phyloP scores from a whole-genome alignment of 2,329 filamentous ascomycete genomes.

The Fusarium pseudoanthophilum region DNA sequence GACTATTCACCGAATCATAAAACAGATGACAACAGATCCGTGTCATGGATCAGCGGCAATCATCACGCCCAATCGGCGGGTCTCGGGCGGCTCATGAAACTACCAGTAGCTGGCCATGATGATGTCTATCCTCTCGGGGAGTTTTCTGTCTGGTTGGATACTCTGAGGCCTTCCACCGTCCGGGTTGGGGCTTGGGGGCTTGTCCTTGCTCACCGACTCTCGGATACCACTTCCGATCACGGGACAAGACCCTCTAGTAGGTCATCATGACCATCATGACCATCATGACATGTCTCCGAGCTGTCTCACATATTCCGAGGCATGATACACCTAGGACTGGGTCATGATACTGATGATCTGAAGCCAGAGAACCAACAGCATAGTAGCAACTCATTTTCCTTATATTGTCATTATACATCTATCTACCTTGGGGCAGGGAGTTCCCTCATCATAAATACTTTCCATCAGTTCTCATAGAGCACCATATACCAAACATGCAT shows the following conservation, averaged over 20 bases:
- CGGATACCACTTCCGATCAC: background rate
- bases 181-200: background rate
- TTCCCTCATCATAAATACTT: slow-evolving; percentile 3
- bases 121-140: background rate
- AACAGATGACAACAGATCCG: slow-evolving; percentile 2
- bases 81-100: slow-evolving; percentile 29
- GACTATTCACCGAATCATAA: slow-evolving; percentile 33
- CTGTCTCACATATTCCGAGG: background rate
- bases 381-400: background rate
- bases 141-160: background rate
- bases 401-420: slow-evolving; percentile 17
- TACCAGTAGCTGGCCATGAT: background rate
- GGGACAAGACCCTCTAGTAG: background rate
- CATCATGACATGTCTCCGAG: background rate
- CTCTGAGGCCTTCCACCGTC: background rate
- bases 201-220: background rate
- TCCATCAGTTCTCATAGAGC: slow-evolving; percentile 8
- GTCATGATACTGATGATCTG: background rate
- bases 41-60: slow-evolving; percentile 7
- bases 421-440: slow-evolving; percentile 5
- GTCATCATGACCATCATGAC: background rate
- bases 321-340: background rate
- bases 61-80: slow-evolving; percentile 19
- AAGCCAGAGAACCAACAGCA: background rate
- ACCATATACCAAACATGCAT: slow-evolving; percentile 12